Base-by-base conservation (phyloP, 352 stramenopile genomes). In the Globisporangium cederbergense region DNA sequence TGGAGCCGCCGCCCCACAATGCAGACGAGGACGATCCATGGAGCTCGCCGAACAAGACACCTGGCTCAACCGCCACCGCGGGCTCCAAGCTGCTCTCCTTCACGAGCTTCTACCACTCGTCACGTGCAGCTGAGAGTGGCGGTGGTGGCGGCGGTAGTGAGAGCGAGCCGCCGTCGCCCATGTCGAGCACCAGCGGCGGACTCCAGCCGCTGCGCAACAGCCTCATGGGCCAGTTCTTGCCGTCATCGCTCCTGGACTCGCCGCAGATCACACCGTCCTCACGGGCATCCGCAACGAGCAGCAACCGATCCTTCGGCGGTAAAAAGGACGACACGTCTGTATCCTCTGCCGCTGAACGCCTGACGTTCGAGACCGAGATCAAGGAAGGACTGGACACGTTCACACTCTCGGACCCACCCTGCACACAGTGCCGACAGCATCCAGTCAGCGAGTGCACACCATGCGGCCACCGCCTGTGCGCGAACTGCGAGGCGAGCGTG, bases 191-290 rank as follows among this genome's bases (percentile, higher is more conserved):
- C 18, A 18, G 54, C 1, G 47, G 63, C 16, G 47, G 56, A 1
- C 75, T 83, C 22, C 81, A 88, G 18, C 79, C 80, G 30, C 66
- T 92, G 34, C 82, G 84, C 25, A 88, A 72, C 62, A 90, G 78
- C 42, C 66, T 91, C 3, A 92, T 95, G 71, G 86, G 74, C 38
- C 83, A 95, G 62, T 95, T 90, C 42, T 62, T 95, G 62, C 86
- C 86, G 30, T 89, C 86, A 10, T 76, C 80, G 49, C 67, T 95
- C 36, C 68, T 95, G 47, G 86, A 95, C 63, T 95, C 86, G 47
- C 86, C 86, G 16, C 85, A 93, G 74, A 66, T 90, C 38, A 91
- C 79, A n/a, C 83, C 85, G 42, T 89, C 77, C 45, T 60, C 76
- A 10, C 47, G 71, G 42, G 73, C 59, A 9, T 59, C 62, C 32